Evolutionary conservation across 208 protist genomes (phyloP).

Genomic region (Trypanosomatidae sp.): DNA sequence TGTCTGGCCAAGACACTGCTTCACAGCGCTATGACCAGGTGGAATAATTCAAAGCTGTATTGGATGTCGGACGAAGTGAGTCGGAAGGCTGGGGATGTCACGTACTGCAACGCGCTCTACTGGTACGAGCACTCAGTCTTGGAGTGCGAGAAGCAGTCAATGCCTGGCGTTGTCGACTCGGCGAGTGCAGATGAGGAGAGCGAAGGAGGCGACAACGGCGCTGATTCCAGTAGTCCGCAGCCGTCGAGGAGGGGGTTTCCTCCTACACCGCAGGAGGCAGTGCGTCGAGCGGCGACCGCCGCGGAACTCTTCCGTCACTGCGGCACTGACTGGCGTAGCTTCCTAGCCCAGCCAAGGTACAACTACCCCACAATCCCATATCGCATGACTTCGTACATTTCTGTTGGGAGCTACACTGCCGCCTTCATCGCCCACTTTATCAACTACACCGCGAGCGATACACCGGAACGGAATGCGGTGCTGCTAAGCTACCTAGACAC

Average conservation of each 20-base stretch:
- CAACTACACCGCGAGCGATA: background rate
- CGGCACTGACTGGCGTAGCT: constrained; percentile 22
- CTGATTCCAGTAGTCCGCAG: background rate
- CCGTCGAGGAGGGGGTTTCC: background rate
- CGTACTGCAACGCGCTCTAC: constrained; percentile 35
- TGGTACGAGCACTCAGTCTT: constrained; percentile 14
- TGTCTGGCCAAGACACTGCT: constrained; percentile 16
- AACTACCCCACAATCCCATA: constrained; percentile 17
- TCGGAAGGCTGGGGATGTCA: background rate
- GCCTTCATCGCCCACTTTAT: constrained; percentile 2
- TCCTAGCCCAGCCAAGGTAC: constrained; percentile 6
- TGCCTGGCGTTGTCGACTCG: background rate
- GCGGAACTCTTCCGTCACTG: constrained; percentile 12
- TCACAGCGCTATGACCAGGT: constrained; percentile 9
- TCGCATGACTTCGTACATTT: constrained; percentile 23
- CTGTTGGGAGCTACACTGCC: background rate
- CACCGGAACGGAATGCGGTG: constrained; percentile 6
- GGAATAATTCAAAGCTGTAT: constrained; percentile 23
- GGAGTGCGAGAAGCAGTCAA: constrained; percentile 5
- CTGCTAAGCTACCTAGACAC: constrained; percentile 21
- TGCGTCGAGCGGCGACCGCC: background rate
- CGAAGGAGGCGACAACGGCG: background rate
- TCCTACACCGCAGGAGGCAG: constrained; percentile 9
- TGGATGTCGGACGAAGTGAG: constrained; percentile 21
- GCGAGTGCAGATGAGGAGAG: background rate